phyloP scores from a whole-genome alignment of 495 filamentous ascomycete genomes.

The Letharia columbiana region DNA sequence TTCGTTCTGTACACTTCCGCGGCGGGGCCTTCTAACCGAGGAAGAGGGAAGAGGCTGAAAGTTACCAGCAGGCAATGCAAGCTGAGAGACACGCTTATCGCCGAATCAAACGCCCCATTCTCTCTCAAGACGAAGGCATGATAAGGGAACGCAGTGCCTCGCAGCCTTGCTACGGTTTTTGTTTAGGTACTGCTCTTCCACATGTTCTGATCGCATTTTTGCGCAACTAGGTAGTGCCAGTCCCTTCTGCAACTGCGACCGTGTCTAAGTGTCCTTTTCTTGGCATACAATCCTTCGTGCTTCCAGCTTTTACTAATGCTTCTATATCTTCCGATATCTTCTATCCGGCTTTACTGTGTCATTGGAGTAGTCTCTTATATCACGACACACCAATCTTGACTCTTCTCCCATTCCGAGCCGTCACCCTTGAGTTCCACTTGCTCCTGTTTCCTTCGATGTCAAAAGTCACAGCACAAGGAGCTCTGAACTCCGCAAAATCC shows the following conservation, averaged over 20 bases:
- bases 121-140: not conserved
- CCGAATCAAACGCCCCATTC: not conserved
- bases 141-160: not conserved
- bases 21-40: not conserved
- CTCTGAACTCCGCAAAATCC: not conserved
- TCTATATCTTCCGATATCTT: not conserved
- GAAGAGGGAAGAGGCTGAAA: not conserved
- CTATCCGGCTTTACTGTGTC: not conserved
- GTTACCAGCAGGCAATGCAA: not conserved
- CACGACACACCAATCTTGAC: not conserved
- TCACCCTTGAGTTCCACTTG: no score
- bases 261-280: not conserved
- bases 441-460: no score
- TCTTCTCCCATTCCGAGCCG: not conserved
- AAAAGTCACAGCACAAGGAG: not conserved
- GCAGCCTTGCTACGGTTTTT: not conserved
- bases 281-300: not conserved
- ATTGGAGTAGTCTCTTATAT: not conserved
- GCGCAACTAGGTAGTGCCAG: not conserved
- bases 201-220: not conserved
- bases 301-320: not conserved
- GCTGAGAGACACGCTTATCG: not conserved
- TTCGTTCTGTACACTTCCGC: not conserved
- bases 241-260: not conserved
- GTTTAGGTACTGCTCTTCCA: not conserved